phyloP scores from a whole-genome alignment of 208 protist genomes.

The Phytomonas francai region DNA sequence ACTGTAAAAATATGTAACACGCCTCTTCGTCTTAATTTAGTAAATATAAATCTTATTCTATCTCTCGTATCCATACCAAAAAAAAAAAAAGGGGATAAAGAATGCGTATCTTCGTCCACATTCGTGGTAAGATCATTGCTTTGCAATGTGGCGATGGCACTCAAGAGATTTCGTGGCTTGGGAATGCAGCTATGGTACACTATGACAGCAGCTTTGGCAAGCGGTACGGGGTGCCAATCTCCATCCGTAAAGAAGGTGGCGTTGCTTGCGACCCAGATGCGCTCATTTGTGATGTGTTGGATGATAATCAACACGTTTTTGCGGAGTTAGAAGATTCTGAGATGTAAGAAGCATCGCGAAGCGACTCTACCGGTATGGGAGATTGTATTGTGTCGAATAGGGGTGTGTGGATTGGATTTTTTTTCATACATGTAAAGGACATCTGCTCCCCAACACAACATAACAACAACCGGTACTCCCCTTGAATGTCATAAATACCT shows the following conservation, averaged over 20 bases:
- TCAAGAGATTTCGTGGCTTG: slow-evolving; percentile 77
- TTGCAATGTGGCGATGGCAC: slow-evolving; percentile 84
- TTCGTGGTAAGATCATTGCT: slow-evolving; percentile 73
- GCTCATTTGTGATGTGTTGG: slow-evolving; percentile 67
- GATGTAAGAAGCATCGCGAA: not conserved
- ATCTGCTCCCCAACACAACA: too few species aligned
- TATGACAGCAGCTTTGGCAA: slow-evolving; percentile 75
- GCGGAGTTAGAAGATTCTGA: slow-evolving; percentile 15
- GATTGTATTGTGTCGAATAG: too few species aligned
- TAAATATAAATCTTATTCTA: too few species aligned
- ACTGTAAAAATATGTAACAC: too few species aligned
- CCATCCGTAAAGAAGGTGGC: slow-evolving; percentile 80
- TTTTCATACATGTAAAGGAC: too few species aligned
- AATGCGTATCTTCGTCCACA: slow-evolving; percentile 81
- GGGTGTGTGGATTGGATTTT: too few species aligned
- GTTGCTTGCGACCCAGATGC: slow-evolving; percentile 55
- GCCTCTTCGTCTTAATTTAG: too few species aligned
- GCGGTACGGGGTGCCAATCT: slow-evolving; percentile 49
- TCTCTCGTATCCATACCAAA: slow-evolving; percentile 2
- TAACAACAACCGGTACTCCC: too few species aligned
- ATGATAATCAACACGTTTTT: slow-evolving; percentile 83
- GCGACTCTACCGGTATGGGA: not conserved
- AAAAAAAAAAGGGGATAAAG: not conserved
- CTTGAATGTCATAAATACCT: too few species aligned
- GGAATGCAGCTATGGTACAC: slow-evolving; percentile 83